These are phyloP conservation scores for Naganishia antarctica DNA, from an alignment of 768 basidiomycete species.

Conservation along the genomic window DNA sequence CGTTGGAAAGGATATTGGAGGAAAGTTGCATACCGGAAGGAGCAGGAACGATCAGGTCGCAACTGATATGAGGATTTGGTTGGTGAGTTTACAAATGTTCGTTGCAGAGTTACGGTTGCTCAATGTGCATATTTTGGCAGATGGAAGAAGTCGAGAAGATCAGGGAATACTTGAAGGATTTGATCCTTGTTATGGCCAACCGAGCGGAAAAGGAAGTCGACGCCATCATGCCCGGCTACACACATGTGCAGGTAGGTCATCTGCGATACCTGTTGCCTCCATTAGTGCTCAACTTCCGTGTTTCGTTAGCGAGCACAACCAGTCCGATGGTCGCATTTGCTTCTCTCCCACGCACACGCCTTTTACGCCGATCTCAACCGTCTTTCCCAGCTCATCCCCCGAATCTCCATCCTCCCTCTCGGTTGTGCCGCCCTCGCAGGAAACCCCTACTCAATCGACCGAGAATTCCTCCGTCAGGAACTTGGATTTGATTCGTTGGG, in stretches of 20 bases:
- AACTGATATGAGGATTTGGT: conserved; percentile 96
- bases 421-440: conserved; percentile 94
- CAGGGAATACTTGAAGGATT: conserved; percentile 63
- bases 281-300: neutral
- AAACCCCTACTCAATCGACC: conserved; percentile 89
- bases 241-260: conserved; percentile 80
- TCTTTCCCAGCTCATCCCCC: conserved; percentile 73
- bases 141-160: conserved; percentile 68
- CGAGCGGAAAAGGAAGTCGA: conserved; percentile 91
- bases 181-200: conserved; percentile 82
- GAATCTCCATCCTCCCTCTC: conserved; percentile 86
- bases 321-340: conserved; percentile 95
- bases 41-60: conserved; percentile 98
- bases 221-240: conserved; percentile 88
- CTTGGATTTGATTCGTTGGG: conserved; percentile 81
- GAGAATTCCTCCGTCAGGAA: conserved; percentile 84
- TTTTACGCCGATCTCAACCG: conserved; percentile 85
- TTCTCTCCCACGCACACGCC: conserved; percentile 90
- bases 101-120: too few species aligned
- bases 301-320: conserved; percentile 80
- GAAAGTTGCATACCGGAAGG: conserved; percentile 94
- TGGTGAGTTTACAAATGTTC: conserved; percentile 50
- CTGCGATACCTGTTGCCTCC: neutral
- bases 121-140: conserved; percentile 25
- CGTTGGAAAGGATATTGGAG: conserved; percentile 77